These are phyloP conservation scores for Simplicillium aogashimaense DNA, from an alignment of 2,329 filamentous ascomycete species.

Conservation along the genomic window DNA sequence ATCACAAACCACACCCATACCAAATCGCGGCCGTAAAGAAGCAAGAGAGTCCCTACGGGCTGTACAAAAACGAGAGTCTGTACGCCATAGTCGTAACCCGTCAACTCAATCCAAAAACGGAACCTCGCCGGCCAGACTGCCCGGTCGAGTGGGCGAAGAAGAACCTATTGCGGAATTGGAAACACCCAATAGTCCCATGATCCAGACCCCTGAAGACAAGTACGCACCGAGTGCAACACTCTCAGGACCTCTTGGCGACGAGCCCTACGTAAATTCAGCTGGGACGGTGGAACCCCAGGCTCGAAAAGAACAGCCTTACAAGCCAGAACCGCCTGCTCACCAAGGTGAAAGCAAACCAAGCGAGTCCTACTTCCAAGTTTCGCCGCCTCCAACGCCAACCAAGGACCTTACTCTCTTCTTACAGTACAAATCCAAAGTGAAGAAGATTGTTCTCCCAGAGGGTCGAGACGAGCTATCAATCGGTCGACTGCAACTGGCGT, in stretches of 20 bases:
- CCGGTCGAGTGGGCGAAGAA: conserved; percentile 56
- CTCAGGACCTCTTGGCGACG: conserved; percentile 44
- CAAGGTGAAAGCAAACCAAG: conserved; percentile 18
- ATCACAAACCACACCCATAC: conserved; percentile 70
- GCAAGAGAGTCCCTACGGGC: conserved; percentile 74
- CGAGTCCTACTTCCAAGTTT: conserved; percentile 47
- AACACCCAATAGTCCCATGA: conserved; percentile 10
- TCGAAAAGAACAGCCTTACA: too few relatives aligned
- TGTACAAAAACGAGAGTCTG: conserved; percentile 43
- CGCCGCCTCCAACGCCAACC: conserved; percentile 53
- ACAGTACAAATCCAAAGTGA: conserved; percentile 94
- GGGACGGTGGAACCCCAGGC: conserved; percentile 7
- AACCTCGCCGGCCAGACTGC: conserved; percentile 49
- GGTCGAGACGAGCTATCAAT: conserved; percentile 78
- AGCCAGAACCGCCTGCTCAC: too few relatives aligned
- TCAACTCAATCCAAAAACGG: conserved; percentile 32
- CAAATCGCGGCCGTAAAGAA: conserved; percentile 72
- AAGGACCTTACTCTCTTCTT: conserved; percentile 91
- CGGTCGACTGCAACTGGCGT: conserved; percentile 82
- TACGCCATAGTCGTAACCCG: conserved; percentile 37
- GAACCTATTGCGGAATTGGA: conserved; percentile 6
- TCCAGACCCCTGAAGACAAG: conserved; percentile 59
- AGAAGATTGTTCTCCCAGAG: conserved; percentile 84
- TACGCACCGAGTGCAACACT: conserved; percentile 47
- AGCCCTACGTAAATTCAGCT: conserved; percentile 15